phyloP scores from a whole-genome alignment of 1,139 yeast species.

The Zygosaccharomyces pseudobailii region DNA sequence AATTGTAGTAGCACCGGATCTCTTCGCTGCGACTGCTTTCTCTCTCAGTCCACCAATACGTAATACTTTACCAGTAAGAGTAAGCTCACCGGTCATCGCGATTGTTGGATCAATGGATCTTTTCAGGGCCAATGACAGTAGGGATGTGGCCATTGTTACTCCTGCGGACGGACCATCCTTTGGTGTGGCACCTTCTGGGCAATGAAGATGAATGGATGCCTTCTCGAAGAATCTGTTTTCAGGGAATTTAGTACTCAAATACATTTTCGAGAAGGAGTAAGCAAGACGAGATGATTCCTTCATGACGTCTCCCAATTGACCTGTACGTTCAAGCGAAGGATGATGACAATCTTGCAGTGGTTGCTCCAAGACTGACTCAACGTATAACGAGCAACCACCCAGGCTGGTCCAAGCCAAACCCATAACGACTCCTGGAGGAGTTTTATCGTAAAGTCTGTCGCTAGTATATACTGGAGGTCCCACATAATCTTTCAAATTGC shows the following conservation, averaged over 20 bases:
- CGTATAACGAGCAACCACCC: constrained; percentile 92
- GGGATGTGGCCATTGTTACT: constrained; percentile 88
- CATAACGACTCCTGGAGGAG: constrained; percentile 96
- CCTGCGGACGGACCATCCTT: constrained; percentile 99
- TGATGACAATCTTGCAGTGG: constrained; percentile 56
- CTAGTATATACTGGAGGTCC: constrained; percentile 89
- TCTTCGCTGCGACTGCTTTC: constrained; percentile 91
- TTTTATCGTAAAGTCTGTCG: constrained; percentile 73
- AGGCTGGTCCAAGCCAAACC: constrained; percentile 91
- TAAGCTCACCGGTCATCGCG: constrained; percentile 96
- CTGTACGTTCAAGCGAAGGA: constrained; percentile 62
- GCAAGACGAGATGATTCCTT: constrained; percentile 92
- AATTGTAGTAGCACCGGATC: constrained; percentile 85
- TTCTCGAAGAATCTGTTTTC: constrained; percentile 86
- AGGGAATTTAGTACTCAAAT: constrained; percentile 67
- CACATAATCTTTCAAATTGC: constrained; percentile 71
- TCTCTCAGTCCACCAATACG: constrained; percentile 94
- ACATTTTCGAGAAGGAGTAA: constrained; percentile 86
- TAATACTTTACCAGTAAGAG: constrained; percentile 86
- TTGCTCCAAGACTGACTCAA: constrained; percentile 88
- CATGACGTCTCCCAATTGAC: constrained; percentile 96
- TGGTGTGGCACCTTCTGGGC: constrained; percentile 97
- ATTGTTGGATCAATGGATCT: constrained; percentile 69
- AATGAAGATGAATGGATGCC: constrained; percentile 90
- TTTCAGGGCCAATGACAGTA: constrained; percentile 77